Evolutionary conservation across 169 alveolate species (phyloP), one percentile per base, ranked within the genome.

Genomic region (Cryptosporidium xiaoi): DNA sequence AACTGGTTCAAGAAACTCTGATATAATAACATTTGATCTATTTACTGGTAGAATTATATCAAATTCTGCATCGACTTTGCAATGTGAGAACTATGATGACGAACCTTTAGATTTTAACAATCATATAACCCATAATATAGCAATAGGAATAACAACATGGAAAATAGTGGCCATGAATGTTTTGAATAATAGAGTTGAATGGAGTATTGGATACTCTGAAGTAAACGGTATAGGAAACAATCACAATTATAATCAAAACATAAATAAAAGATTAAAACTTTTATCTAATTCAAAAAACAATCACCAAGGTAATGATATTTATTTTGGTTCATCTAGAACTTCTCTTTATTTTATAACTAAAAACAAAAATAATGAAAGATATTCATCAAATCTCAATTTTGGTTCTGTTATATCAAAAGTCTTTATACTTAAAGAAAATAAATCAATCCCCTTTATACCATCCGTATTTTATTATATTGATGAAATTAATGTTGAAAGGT

Each of bases 101-200:
- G 87, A 77, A 3, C 40, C 34, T 13, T 33, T 62, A 13, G 36
- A 24, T 20, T 33, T 34, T 20, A 27, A 27, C 33, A 71, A 71
- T 1, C 48, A 40, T 3, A 7, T 56, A 15, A 64, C 29, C 15
- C 56, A 33, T 53, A 62, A 50, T 44, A 33, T 77, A 36, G 87
- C 71, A 40, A 20, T 77, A 48, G 87, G 87, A 36, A 56, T 77
- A 33, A 77, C 87, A 4, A 77, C 77, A 13, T 77, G 87, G 87
- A 40, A 44, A 27, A 60, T 77, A 27, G 46, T 34, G 33, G 87
- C 87, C 1, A 13, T 77, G 40, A 77, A 44, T 29, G 20, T 60
- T 36, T 53, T 18, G 27, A 77, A 68, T 3, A 56, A 77, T 53
- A 58, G 20, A 46, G 27, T 60, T 20, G 87, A 77, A 62, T 77